These are phyloP conservation scores for Akanthomyces uredinophilus DNA, from an alignment of 2,329 filamentous ascomycete species.

Conservation along the genomic window DNA sequence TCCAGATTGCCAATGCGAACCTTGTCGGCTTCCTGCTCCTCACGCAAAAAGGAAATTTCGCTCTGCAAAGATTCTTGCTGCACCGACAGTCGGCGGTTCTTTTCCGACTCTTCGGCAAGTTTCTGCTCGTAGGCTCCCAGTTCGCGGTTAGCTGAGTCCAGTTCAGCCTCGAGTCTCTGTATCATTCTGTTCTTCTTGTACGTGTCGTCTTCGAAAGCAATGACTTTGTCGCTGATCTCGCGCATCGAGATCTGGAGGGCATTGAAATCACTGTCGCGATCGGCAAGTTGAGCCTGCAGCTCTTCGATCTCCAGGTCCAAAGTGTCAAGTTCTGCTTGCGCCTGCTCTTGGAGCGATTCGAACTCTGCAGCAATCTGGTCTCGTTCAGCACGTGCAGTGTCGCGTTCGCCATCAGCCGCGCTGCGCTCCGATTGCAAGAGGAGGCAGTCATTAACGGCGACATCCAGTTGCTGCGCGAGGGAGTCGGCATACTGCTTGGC, in stretches of 20 bases:
- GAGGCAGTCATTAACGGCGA: constrained; percentile 73
- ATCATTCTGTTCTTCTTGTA: constrained; percentile 73
- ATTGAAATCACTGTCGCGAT: constrained; percentile 79
- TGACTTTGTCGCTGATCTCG: constrained; percentile 77
- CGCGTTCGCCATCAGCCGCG: constrained; percentile 65
- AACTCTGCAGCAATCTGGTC: constrained; percentile 56
- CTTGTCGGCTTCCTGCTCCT: constrained; percentile 96
- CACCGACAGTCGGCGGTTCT: constrained; percentile 80
- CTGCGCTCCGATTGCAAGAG: constrained; percentile 78
- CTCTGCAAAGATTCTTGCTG: constrained; percentile 89
- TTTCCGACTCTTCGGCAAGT: constrained; percentile 77
- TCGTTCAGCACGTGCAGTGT: constrained; percentile 71
- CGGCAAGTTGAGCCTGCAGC: constrained; percentile 65
- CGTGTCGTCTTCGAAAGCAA: constrained; percentile 85
- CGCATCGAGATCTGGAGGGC: constrained; percentile 94
- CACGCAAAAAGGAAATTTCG: constrained; percentile 89
- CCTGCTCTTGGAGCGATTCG: constrained; percentile 55
- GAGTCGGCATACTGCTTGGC: constrained; percentile 53
- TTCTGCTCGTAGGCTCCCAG: constrained; percentile 80
- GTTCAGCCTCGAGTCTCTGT: constrained; percentile 74
- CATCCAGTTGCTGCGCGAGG: constrained; percentile 76
- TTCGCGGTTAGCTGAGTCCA: constrained; percentile 79
- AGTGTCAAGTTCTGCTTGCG: constrained; percentile 60
- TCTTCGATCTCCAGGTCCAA: constrained; percentile 66
- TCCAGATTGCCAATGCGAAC: constrained; percentile 95